phyloP scores from a whole-genome alignment of 2,329 filamentous ascomycete genomes.

The Penicillium nordicum region DNA sequence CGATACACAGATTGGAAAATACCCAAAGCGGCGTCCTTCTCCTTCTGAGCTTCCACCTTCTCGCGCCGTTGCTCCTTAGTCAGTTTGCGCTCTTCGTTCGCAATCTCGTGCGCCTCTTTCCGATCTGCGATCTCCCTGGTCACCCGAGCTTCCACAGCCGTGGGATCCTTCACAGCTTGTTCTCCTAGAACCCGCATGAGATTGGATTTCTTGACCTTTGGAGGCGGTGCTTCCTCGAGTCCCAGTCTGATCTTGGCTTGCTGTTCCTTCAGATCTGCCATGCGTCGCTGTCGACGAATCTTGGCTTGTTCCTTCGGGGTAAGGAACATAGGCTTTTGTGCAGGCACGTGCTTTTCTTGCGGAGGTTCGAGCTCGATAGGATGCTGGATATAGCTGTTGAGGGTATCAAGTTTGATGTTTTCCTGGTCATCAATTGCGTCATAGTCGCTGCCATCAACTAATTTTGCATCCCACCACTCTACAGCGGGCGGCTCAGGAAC shows the following conservation, averaged over 20 bases:
- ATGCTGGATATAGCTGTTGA: slow-evolving; percentile 89
- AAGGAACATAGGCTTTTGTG: slow-evolving; percentile 85
- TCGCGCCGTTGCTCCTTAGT: slow-evolving; percentile 83
- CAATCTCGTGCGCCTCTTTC: slow-evolving; percentile 68
- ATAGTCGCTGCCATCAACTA: slow-evolving; percentile 74
- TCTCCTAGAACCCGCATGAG: slow-evolving; percentile 96
- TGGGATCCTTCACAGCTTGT: slow-evolving; percentile 90
- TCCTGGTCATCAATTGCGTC: slow-evolving; percentile 62
- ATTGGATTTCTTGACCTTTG: slow-evolving; percentile 96
- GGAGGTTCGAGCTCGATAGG: slow-evolving; percentile 87
- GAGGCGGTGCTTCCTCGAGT: slow-evolving; percentile 81
- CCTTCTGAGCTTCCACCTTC: slow-evolving; percentile 78
- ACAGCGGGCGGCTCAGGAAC: slow-evolving; percentile 80
- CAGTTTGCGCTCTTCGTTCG: slow-evolving; percentile 81
- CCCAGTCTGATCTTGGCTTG: slow-evolving; percentile 94
- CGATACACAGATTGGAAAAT: slow-evolving; percentile 85
- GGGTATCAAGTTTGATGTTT: slow-evolving; percentile 68
- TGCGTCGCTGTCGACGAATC: slow-evolving; percentile 80
- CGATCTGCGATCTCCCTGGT: slow-evolving; percentile 90
- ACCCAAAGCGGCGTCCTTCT: slow-evolving; percentile 81
- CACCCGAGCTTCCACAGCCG: slow-evolving; percentile 90
- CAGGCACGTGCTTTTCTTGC: slow-evolving; percentile 76
- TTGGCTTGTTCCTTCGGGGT: slow-evolving; percentile 90
- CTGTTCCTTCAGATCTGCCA: slow-evolving; percentile 90
- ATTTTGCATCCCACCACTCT: slow-evolving; percentile 96